Evolutionary conservation across 306 rosid genomes (phyloP).

Genomic region (Cucumis hystrix): DNA sequence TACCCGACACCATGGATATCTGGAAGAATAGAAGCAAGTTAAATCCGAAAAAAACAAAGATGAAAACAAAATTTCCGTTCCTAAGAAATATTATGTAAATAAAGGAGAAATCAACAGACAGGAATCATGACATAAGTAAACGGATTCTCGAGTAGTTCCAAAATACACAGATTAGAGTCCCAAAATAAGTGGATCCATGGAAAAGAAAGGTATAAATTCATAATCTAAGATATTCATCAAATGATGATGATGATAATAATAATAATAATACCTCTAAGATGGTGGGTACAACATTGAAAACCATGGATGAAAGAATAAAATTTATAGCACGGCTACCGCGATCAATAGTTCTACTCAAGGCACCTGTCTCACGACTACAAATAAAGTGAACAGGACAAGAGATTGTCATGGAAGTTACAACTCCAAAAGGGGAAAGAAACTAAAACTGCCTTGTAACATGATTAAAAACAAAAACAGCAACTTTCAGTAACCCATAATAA

Average conservation of each 20-base stretch:
- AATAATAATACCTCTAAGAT: constrained; percentile 57
- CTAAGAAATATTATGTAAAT: neutral
- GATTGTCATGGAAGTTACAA: neutral
- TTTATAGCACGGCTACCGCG: constrained; percentile 98
- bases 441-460: neutral
- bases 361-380: constrained; percentile 96
- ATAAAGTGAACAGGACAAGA: constrained; percentile 8
- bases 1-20: constrained; percentile 99
- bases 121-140: neutral
- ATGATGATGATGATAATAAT: too few species aligned
- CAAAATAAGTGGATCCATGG: neutral
- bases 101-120: neutral
- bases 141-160: neutral
- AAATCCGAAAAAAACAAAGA: constrained; percentile 15
- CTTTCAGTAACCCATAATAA: neutral
- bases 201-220: constrained; percentile 10
- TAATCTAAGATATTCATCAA: too few species aligned
- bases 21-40: constrained; percentile 54
- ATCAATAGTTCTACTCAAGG: constrained; percentile 78
- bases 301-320: constrained; percentile 92
- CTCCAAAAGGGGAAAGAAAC: neutral
- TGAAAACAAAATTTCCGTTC: constrained; percentile 10
- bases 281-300: constrained; percentile 91
- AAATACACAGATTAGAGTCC: neutral
- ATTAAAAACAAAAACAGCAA: neutral